Evolutionary conservation across 2,329 filamentous ascomycete species (phyloP).

Genomic region (Arthrobotrys conoides): DNA sequence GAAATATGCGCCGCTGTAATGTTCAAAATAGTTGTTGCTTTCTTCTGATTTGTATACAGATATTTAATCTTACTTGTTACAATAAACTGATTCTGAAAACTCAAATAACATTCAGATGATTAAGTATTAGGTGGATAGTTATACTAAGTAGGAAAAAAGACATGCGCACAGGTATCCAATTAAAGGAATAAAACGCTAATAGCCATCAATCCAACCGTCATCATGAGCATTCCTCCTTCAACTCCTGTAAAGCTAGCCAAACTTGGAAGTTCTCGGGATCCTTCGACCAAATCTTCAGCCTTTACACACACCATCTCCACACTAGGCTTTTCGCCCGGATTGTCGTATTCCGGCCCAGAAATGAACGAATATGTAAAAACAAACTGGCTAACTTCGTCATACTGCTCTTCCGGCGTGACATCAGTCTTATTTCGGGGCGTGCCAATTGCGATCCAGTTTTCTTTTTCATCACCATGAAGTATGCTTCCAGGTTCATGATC

Average conservation of each 20-base stretch:
- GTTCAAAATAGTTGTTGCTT: too few species aligned
- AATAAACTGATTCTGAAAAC: too few species aligned
- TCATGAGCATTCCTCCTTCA: background rate
- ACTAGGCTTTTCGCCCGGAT: background rate
- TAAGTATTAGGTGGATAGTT: too few species aligned
- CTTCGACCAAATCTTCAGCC: constrained; percentile 14
- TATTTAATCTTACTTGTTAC: too few species aligned
- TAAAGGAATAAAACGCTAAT: constrained; percentile 11
- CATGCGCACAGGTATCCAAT: background rate
- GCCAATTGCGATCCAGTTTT: constrained; percentile 21
- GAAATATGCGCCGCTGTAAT: too few species aligned
- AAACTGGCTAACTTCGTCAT: constrained; percentile 43
- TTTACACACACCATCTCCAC: constrained; percentile 49
- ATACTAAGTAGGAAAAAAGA: background rate
- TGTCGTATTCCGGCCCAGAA: constrained; percentile 29
- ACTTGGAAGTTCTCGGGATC: constrained; percentile 30
- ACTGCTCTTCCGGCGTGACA: constrained; percentile 35
- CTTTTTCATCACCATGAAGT: constrained; percentile 29
- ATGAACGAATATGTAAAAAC: constrained; percentile 39
- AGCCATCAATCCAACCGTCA: constrained; percentile 19
- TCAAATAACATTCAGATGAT: too few species aligned
- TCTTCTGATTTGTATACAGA: too few species aligned
- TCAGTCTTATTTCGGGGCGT: constrained; percentile 27
- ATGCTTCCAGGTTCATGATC: constrained; percentile 13
- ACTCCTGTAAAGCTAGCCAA: background rate